These are phyloP conservation scores for Aspergillus felis DNA, from an alignment of 2,329 filamentous ascomycete genomes.

Conservation along the genomic window DNA sequence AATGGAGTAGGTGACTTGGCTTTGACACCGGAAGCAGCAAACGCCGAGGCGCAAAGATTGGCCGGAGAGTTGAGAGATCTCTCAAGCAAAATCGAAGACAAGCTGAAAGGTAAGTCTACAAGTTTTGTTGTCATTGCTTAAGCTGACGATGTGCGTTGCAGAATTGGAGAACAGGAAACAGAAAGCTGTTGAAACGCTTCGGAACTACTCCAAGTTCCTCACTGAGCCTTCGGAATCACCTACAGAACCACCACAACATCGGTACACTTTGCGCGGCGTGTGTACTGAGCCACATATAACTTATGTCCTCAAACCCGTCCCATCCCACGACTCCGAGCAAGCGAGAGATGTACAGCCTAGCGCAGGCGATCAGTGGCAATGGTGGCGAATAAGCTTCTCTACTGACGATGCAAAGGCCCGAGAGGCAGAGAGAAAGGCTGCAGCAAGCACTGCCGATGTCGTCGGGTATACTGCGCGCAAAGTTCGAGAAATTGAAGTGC, in stretches of 20 bases:
- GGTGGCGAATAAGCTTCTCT: slow-evolving; percentile 55
- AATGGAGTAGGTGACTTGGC: slow-evolving; percentile 9
- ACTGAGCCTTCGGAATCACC: slow-evolving; percentile 43
- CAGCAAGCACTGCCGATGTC: slow-evolving; percentile 29
- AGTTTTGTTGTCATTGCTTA: background rate
- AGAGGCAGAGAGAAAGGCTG: slow-evolving; percentile 22
- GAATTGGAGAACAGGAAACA: slow-evolving; percentile 43
- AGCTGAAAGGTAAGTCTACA: slow-evolving; percentile 32
- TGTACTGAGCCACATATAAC: slow-evolving; percentile 55
- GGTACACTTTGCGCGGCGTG: slow-evolving; percentile 56
- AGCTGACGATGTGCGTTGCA: slow-evolving; percentile 18
- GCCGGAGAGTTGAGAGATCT: slow-evolving; percentile 33
- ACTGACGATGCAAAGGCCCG: slow-evolving; percentile 39
- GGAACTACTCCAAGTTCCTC: slow-evolving; percentile 43
- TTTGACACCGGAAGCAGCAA: slow-evolving; percentile 16
- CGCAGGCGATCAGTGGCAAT: slow-evolving; percentile 41
- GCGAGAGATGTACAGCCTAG: slow-evolving; percentile 17
- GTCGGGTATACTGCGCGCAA: slow-evolving; percentile 39
- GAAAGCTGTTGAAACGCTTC: slow-evolving; percentile 39
- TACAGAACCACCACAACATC: slow-evolving; percentile 40
- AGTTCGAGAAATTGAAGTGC: slow-evolving; percentile 51
- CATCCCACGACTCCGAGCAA: slow-evolving; percentile 16
- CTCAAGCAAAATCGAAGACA: slow-evolving; percentile 38
- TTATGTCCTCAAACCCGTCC: slow-evolving; percentile 49
- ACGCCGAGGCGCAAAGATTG: slow-evolving; percentile 25